phyloP scores from a whole-genome alignment of 1,284 basidiomycete genomes.

The Heterobasidion parviporum region DNA sequence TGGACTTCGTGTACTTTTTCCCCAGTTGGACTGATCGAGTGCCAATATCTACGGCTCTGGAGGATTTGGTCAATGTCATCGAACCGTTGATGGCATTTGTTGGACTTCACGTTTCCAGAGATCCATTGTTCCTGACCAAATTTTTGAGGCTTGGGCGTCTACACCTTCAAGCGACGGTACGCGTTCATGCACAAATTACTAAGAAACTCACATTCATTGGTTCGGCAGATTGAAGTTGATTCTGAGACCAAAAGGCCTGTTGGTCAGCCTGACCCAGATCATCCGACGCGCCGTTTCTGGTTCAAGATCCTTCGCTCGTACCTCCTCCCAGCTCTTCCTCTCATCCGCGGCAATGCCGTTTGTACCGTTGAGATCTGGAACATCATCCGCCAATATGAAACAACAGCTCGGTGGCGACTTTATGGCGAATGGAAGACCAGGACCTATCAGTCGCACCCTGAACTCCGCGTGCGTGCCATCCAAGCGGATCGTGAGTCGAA shows the following conservation, averaged over 20 bases:
- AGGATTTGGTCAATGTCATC: conserved; percentile 66
- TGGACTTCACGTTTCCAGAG: conserved; percentile 68
- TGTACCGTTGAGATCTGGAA: conserved; percentile 86
- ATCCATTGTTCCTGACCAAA: conserved; percentile 57
- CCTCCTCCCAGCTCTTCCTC: conserved; percentile 81
- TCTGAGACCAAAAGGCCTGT: conserved; percentile 45
- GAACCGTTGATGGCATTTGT: conserved; percentile 74
- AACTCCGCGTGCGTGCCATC: conserved; percentile 62
- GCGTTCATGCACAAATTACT: conserved; percentile 7
- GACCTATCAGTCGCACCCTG: conserved; percentile 63
- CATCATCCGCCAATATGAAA: conserved; percentile 73
- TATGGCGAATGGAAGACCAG: conserved; percentile 94
- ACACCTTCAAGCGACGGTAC: conserved; percentile 36
- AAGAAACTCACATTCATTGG: not conserved
- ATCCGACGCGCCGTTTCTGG: conserved; percentile 70
- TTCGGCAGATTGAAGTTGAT: conserved; percentile 37
- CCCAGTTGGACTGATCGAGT: conserved; percentile 72
- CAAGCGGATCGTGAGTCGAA: conserved; percentile 76
- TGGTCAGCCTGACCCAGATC: conserved; percentile 41
- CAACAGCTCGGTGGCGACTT: conserved; percentile 75
- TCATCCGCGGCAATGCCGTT: conserved; percentile 80
- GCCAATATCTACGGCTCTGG: conserved; percentile 54
- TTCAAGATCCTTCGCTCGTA: conserved; percentile 72
- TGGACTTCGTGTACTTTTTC: conserved; percentile 85
- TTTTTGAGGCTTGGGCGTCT: conserved; percentile 49